Base-by-base conservation (phyloP, 192 early-diverging fungal genomes). In the Coemansia sp. region DNA sequence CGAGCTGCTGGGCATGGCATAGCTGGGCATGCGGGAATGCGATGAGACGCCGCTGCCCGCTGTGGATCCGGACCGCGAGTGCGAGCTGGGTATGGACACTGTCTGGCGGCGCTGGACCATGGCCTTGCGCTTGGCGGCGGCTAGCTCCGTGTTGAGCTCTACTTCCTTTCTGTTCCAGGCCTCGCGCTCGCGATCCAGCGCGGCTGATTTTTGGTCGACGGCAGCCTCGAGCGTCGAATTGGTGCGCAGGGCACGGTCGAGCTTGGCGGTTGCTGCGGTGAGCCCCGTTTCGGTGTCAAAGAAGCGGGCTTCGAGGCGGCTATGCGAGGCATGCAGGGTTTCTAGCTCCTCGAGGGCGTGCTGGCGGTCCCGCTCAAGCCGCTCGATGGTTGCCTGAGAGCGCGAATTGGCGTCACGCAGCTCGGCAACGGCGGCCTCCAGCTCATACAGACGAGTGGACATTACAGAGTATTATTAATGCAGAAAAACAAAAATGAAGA, bases 111-210 rank as follows among this genome's bases (percentile, higher is more conserved):
- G 69, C 61, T 68, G 72, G 18, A 70, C 45, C 20, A 58, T 42
- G 41, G 73, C 81, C 35, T 66, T 62, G 50, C 76, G 73, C 63
- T 72, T 77, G 45, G 73, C 72, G 0, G 72, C 70, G 1, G 72
- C 73, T 35, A 83, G 70, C 60, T 83, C 76, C 11, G 58, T 18
- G 43, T 45, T 61, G 38, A 75, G 72, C 35, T 83, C 81, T 2
- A 68, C 38, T 42, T 80, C 77, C 34, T 42, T 62, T 14, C 61
- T 62, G 63, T 66, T 69, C 81, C 75, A 68, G 55, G 45, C 59
- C 33, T 77, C 75, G 38, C 81, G 75, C 66, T 83, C 81, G 38
- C 61, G 62, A 26, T 83, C 81, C 3, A 63, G 59, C 52, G 69
- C 60, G 1, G 66, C 63, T n/a, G 66, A 36, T 28, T 62, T 67